These are phyloP conservation scores for Chlorella vulgaris DNA, from an alignment of 139 green algal genomes.

Conservation along the genomic window DNA sequence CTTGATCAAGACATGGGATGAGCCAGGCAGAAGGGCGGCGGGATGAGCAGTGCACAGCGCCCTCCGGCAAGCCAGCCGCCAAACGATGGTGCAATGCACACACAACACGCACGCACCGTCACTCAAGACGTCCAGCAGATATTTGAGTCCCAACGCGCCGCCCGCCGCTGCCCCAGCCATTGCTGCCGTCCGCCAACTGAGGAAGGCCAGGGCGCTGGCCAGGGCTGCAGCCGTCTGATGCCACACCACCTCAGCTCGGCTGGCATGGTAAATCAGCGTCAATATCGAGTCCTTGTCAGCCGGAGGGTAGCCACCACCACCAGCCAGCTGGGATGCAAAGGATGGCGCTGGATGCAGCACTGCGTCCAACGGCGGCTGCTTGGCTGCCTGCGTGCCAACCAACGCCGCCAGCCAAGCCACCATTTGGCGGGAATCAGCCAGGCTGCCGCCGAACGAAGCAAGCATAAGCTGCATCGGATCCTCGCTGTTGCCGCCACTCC, in stretches of 20 bases:
- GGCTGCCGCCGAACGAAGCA: neutral
- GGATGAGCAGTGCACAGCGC: neutral
- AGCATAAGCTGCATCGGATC: slow-evolving; percentile 2
- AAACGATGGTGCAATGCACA: neutral
- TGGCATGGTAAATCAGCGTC: neutral
- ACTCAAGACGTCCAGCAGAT: neutral
- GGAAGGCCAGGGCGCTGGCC: neutral
- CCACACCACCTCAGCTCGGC: neutral
- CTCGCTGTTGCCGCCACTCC: neutral
- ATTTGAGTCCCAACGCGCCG: neutral
- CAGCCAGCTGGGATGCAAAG: neutral
- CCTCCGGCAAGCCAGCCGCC: neutral
- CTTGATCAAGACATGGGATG: too few species aligned
- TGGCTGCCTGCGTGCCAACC: neutral
- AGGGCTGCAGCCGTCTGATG: neutral
- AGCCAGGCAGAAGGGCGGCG: too few species aligned
- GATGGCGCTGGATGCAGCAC: neutral
- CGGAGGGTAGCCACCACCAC: neutral
- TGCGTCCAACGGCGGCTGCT: neutral
- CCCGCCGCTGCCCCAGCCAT: neutral
- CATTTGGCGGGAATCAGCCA: neutral
- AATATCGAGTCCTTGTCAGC: too few species aligned
- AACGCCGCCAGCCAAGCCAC: neutral
- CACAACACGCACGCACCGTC: neutral
- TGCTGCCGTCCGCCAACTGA: neutral